Evolutionary conservation across 2,329 filamentous ascomycete species (phyloP).

Genomic region (Dactylellina sp.): DNA sequence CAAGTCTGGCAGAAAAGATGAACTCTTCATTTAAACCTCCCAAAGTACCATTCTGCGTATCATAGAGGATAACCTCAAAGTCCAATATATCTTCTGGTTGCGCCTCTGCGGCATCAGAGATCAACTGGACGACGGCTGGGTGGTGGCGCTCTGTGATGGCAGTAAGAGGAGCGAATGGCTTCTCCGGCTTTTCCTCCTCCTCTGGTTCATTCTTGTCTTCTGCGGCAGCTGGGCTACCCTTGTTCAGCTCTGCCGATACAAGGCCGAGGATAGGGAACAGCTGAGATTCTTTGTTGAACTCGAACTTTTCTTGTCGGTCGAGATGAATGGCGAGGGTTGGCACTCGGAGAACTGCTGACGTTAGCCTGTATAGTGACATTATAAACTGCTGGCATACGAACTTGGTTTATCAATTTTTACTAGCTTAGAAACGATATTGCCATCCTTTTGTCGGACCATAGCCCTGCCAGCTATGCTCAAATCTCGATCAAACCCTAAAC

Average conservation of each 20-base stretch:
- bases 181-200: slow-evolving; percentile 63
- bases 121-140: slow-evolving; percentile 83
- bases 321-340: slow-evolving; percentile 95
- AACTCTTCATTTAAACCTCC: slow-evolving; percentile 93
- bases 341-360: slow-evolving; percentile 76
- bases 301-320: slow-evolving; percentile 84
- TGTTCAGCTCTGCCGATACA: slow-evolving; percentile 86
- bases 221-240: slow-evolving; percentile 62
- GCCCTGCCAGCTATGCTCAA: slow-evolving; percentile 88
- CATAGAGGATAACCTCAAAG: slow-evolving; percentile 97
- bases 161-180: slow-evolving; percentile 79
- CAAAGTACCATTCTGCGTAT: slow-evolving; percentile 89
- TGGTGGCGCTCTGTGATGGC: slow-evolving; percentile 86
- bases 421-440: slow-evolving; percentile 82
- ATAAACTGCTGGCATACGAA: slow-evolving; percentile 61
- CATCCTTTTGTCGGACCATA: slow-evolving; percentile 79
- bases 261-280: slow-evolving; percentile 93
- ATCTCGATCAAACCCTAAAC: slow-evolving; percentile 87
- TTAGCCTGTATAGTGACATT: neutral
- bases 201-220: slow-evolving; percentile 65
- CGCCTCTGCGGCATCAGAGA: slow-evolving; percentile 82
- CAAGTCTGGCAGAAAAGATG: slow-evolving; percentile 93
- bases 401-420: slow-evolving; percentile 89
- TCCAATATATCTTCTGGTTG: slow-evolving; percentile 80
- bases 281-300: slow-evolving; percentile 97